Conservation (phyloP, 306 rosid genomes). For the Fragaria ananassa region DNA sequence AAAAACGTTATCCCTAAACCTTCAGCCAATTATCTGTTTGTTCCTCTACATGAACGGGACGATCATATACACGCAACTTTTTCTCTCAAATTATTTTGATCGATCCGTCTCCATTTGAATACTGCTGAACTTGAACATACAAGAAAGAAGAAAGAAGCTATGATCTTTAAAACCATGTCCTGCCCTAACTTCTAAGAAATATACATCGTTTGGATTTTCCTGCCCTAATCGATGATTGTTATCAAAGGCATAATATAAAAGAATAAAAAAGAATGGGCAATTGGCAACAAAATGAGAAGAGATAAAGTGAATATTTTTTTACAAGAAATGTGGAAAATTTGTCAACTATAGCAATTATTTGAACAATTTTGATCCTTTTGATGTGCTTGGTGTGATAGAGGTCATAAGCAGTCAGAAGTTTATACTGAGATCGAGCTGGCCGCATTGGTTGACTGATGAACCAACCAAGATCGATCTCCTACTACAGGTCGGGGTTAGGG, state of each 20-base stretch:
- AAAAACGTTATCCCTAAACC: too few relatives aligned
- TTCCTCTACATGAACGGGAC: too few relatives aligned
- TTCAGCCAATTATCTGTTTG: too few relatives aligned
- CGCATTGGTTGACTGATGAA: conserved; percentile 3
- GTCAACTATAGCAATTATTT: not conserved
- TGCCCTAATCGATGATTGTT: too few relatives aligned
- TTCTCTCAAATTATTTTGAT: too few relatives aligned
- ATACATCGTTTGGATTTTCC: not conserved
- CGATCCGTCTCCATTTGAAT: too few relatives aligned
- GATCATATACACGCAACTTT: too few relatives aligned
- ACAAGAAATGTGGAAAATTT: not conserved
- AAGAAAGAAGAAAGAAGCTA: too few relatives aligned
- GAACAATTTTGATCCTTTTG: conserved; percentile 1
- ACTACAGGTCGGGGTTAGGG: not conserved
- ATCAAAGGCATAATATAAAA: not conserved
- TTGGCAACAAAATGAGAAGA: not conserved
- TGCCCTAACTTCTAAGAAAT: not conserved
- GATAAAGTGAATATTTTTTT: not conserved
- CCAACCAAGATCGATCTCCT: not conserved
- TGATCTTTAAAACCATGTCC: too few relatives aligned
- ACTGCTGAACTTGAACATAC: too few relatives aligned
- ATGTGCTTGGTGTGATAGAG: not conserved
- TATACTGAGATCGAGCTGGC: not conserved
- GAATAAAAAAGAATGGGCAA: not conserved
- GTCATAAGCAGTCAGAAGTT: not conserved